Evolutionary conservation across 163 green algal genomes (phyloP), one percentile per base, ranked within the genome.

Genomic region (Scenedesmus sp.): DNA sequence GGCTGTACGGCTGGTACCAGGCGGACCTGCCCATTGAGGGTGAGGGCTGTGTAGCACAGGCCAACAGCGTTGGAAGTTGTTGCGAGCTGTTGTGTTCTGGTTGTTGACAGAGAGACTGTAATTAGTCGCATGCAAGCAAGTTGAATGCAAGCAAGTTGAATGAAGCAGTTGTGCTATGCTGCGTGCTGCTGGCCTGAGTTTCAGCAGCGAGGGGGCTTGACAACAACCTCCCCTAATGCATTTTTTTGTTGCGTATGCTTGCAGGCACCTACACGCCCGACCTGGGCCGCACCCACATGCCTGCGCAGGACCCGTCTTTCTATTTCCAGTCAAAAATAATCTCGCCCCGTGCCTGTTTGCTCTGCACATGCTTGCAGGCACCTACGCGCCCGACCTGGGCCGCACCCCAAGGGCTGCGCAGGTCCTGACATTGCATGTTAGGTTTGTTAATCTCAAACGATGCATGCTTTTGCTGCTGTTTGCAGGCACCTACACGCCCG

Each of bases 211-310:
- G 9, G 62, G 34, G 34, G 34, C 34, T 46, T 46, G 34, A 46
- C 34, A 46, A 46, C 34, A 46, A 46, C 34, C 34, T 46, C 34
- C 34, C 34, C 34, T 46, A 46, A 1, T 76, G 16, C 18, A 8
- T 67, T 12, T 4, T 84, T 4, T 56, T 79, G 26, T 62, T 88
- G 83, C n/a, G 34, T 46, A 46, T 82, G 59, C 57, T 46, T 52
- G 59, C 81, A 92, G 95, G 94, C 23, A 88, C 96, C 6, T 95
- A 95, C 91, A 93, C 82, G 46, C 94, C 94, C 6, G 93, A 96
- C 70, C 76, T 95, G n/a, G 94, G 94, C 46, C 94, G 94, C 74
- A 96, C 94, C 46, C 94, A 93, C 60, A 95, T 94, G 91, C 89
- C 92, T 62, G 85, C 90, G 2, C 12, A 62, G 54, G 93, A 90